Evolutionary conservation across 1,284 basidiomycete genomes (phyloP), one percentile per base, ranked within the genome.

Genomic region (Moniliella sp.): DNA sequence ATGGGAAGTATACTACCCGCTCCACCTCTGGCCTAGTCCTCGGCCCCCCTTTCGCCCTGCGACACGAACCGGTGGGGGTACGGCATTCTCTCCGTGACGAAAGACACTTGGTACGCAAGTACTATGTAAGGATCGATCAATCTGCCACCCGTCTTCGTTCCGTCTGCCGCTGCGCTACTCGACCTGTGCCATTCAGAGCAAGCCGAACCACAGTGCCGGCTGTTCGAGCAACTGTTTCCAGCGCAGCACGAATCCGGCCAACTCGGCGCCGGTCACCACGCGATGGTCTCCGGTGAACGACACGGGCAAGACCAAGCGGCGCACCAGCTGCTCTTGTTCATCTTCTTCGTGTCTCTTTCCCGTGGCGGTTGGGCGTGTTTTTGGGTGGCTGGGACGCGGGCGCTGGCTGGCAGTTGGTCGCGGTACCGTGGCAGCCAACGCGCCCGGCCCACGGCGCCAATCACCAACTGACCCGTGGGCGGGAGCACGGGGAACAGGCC

Each of bases 241-340:
- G 27, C 69, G 69, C 63, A 86, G 80, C 31, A 84, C 78, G 58
- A 91, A 81, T 34, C 76, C 75, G 28, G 82, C 82, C 39, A 91
- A 61, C 64, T 91, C 84, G 0, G 82, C 83, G 4, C 84, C 84
- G 58, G 91, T 83, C 5, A 88, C 75, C 4, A 88, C 74, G 12
- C 84, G 65, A 65, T 91, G 84, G 58, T 91, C 84, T 18, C 77
- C 84, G 0, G 48, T 46, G 31, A 50, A 53, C 15, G 42, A 45
- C 31, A 48, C 43, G 3, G 48, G 35, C 42, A 50, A 40, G 34
- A 53, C 41, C 12, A 42, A 31, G 11, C 48, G 37, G 13, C 36
- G 32, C 5, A 47, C 40, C 29, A 33, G 12, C 11, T 18, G 15
- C 17, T 33, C 17, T 4, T 25, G 32, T 11, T 33, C 32, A 42